Conservation (phyloP, 306 rosid species). For the Biancaea sappan region DNA sequence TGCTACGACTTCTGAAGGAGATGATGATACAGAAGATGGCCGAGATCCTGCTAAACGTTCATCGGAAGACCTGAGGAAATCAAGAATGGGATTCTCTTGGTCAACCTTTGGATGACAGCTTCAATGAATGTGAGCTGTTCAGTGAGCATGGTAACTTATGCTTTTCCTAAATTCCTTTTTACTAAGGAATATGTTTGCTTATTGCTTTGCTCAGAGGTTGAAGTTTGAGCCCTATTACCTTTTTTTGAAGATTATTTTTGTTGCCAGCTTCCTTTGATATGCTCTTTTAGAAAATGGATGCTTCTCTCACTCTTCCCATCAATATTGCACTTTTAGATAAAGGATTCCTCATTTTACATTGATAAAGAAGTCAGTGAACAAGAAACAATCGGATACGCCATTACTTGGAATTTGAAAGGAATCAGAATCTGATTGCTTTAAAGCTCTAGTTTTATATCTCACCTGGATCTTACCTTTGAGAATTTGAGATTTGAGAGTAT, state of each 20-base stretch:
- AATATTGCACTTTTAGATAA: neutral
- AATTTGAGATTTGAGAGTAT: neutral
- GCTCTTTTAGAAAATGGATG: neutral
- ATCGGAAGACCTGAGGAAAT: constrained; percentile 69
- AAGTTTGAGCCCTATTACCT: neutral
- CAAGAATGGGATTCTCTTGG: constrained; percentile 77
- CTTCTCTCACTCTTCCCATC: neutral
- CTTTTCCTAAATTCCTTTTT: neutral
- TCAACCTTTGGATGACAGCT: constrained; percentile 55
- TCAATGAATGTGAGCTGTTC: constrained; percentile 59
- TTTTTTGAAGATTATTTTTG: neutral
- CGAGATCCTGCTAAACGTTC: constrained; percentile 63
- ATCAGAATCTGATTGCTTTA: neutral
- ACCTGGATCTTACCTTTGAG: neutral
- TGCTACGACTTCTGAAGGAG: constrained; percentile 77
- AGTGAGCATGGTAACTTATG: constrained; percentile 54
- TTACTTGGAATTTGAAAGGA: neutral
- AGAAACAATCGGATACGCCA: neutral
- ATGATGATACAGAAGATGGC: constrained; percentile 70
- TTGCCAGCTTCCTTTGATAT: neutral
- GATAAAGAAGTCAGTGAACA: neutral
- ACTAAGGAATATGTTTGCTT: neutral
- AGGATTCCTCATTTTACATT: neutral
- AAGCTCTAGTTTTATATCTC: constrained; percentile 3
- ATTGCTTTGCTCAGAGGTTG: neutral